phyloP scores from a whole-genome alignment of 176 grass and related monocot genomes.

The Poa annua region DNA sequence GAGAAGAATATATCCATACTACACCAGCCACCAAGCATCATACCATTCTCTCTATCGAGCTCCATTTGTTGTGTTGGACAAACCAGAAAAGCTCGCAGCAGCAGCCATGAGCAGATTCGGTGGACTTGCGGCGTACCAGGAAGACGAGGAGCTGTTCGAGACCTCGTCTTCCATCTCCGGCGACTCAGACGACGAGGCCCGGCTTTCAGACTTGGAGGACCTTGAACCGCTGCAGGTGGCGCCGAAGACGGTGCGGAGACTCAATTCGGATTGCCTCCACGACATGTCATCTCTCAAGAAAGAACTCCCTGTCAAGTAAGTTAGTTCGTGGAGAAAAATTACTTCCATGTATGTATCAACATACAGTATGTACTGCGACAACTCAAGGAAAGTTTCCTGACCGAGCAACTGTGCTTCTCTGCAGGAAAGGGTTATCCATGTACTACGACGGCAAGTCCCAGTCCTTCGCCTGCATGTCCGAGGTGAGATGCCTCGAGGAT shows the following conservation, averaged over 20 bases:
- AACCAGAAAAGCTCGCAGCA: not conserved
- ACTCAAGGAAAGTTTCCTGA: conserved; percentile 10
- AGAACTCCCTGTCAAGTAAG: conserved; percentile 74
- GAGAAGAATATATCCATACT: conserved; percentile 40
- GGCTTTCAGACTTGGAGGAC: conserved; percentile 46
- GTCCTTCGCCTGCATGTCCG: conserved; percentile 71
- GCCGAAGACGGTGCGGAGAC: conserved; percentile 14
- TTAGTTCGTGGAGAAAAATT: conserved; percentile 29
- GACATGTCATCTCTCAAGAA: conserved; percentile 68
- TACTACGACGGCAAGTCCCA: conserved; percentile 91
- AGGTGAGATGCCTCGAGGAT: conserved; percentile 71
- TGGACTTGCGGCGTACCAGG: conserved; percentile 40
- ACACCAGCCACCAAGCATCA: not conserved
- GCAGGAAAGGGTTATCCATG: conserved; percentile 77
- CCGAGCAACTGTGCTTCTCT: conserved; percentile 22
- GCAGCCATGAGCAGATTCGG: conserved; percentile 40
- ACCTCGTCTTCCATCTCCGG: conserved; percentile 66
- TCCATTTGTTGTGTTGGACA: conserved; percentile 7
- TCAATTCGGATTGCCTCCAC: conserved; percentile 52
- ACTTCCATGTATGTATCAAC: not conserved
- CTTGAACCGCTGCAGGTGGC: conserved; percentile 24
- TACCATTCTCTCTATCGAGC: not conserved
- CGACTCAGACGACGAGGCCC: conserved; percentile 48
- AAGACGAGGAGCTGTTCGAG: conserved; percentile 62
- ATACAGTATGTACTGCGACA: not conserved